A percentile compares a stretch with the other conserved stretches of the same genome.
Evolutionary conservation across 1,284 basidiomycete genomes (phyloP).

Genomic region (Trichosporon sp.): DNA sequence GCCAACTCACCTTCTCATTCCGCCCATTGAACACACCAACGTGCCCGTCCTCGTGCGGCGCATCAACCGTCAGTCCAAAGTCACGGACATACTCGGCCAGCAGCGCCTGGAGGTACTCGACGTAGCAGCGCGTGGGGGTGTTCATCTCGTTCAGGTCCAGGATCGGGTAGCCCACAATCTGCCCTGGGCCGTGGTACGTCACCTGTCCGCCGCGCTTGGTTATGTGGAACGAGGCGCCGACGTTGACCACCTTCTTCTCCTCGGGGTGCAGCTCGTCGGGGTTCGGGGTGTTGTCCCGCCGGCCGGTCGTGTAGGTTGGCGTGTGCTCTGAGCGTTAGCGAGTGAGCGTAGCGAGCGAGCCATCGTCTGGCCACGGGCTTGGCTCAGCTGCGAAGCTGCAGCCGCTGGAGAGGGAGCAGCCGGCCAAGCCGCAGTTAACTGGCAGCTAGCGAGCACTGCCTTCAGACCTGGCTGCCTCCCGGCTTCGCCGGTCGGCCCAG

Average conservation of each 20-base stretch:
- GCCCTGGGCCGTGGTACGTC: conserved; percentile 97
- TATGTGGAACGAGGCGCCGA: conserved; percentile 85
- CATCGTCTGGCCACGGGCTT: no score
- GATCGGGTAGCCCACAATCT: conserved; percentile 93
- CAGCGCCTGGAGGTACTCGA: conserved; percentile 57
- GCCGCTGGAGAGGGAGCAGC: no score
- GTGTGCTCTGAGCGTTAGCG: conserved; percentile 66
- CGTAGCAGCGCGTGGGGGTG: conserved; percentile 59
- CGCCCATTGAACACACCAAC: conserved; percentile 55
- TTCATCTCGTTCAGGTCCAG: conserved; percentile 71
- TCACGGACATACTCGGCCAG: conserved; percentile 49
- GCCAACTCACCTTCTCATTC: conserved; percentile 50
- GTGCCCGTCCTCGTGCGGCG: conserved; percentile 57
- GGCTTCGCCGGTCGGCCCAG: not conserved
- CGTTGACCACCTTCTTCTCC: conserved; percentile 65
- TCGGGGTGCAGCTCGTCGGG: conserved; percentile 66
- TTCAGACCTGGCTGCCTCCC: no score
- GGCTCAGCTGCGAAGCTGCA: no score
- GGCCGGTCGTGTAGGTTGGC: conserved; percentile 91
- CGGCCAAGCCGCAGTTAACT: no score
- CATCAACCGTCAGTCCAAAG: conserved; percentile 43
- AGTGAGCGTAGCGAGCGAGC: not conserved
- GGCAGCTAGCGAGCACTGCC: no score
- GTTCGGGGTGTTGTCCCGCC: conserved; percentile 66
- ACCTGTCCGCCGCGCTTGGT: conserved; percentile 87